Base-by-base conservation (phyloP, 768 basidiomycete genomes). In the Suillus weaverae region DNA sequence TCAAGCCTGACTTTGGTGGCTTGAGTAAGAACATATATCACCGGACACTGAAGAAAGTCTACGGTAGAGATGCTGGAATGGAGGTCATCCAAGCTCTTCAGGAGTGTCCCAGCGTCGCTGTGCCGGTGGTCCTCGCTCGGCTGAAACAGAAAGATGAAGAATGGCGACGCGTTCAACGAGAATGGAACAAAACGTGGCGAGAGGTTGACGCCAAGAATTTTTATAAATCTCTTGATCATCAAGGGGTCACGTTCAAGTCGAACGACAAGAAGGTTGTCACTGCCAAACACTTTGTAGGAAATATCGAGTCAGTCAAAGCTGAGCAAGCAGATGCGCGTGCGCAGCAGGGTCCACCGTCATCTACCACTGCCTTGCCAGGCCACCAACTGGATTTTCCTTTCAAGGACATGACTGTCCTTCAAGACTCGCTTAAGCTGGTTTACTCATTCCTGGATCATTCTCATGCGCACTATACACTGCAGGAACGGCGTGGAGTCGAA, bases 181-280 rank as follows among this genome's bases (percentile, higher is more conserved):
- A 98, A 76, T 99, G 95, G 94, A 94, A 91, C 78, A 86, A 91
- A 66, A 96, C 95, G 18, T 99, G 97, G 97, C 85, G 95, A 60
- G 97, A 98, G 75, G 91, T 96, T 57, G 95, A 99, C 71, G 90
- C 90, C 63, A 95, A 95, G 80, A 99, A 99, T 80, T 99, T 96
- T 74, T 97, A 97, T 87, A 98, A 97, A 79, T 90, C 91, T 36
- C 87, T 99, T 59, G 97, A 99, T 74, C 94, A 97, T 72, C 96
- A 97, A 75, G 96, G 95, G 20, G 92, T 93, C 75, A 87, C 84
- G 65, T 97, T 97, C 87, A 99, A 98, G 81, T 84, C 84, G 64
- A 96, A 94, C 76, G 97, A 99, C 83, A 98, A 98, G 86, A 94
- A 94, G 78, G 85, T 84, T 64, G 91, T 95, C 72, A 94, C 91